Conservation (phyloP, 192 early-diverging fungal genomes). For the Geosiphon pyriformis region DNA sequence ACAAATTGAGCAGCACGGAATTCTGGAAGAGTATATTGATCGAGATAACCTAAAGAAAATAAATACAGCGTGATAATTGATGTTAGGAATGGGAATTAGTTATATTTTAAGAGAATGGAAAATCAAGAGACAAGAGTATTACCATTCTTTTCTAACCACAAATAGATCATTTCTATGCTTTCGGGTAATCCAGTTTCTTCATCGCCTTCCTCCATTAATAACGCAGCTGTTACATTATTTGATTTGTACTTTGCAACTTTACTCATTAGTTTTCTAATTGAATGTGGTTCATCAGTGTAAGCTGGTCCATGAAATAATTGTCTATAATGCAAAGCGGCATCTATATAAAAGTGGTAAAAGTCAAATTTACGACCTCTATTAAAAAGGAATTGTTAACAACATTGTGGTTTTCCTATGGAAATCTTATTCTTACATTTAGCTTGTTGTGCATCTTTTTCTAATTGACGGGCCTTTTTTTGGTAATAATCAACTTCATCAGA, state of each 20-base stretch:
- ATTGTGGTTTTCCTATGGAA: too few relatives aligned
- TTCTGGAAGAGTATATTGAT: slow-evolving; percentile 5
- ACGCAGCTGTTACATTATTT: neutral
- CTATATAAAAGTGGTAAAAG: neutral
- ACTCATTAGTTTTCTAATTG: slow-evolving; percentile 8
- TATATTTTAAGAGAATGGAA: neutral
- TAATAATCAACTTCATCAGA: neutral
- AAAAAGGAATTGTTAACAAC: too few relatives aligned
- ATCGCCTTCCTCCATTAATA: neutral
- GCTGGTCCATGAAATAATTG: neutral
- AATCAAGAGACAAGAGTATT: neutral
- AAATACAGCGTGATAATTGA: too few relatives aligned
- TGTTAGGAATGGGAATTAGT: too few relatives aligned
- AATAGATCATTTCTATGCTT: neutral
- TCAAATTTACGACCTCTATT: too few relatives aligned
- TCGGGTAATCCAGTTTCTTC: neutral
- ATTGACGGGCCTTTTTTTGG: neutral
- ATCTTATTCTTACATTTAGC: neutral
- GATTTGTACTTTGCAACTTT: neutral
- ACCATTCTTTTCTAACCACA: slow-evolving; percentile 11
- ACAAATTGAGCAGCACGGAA: neutral
- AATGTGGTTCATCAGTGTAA: neutral
- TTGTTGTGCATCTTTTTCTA: neutral
- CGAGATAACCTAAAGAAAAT: slow-evolving; percentile 1
- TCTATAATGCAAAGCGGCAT: neutral